Conservation (phyloP, 192 early-diverging fungal species). For the Coemansia sp. region DNA sequence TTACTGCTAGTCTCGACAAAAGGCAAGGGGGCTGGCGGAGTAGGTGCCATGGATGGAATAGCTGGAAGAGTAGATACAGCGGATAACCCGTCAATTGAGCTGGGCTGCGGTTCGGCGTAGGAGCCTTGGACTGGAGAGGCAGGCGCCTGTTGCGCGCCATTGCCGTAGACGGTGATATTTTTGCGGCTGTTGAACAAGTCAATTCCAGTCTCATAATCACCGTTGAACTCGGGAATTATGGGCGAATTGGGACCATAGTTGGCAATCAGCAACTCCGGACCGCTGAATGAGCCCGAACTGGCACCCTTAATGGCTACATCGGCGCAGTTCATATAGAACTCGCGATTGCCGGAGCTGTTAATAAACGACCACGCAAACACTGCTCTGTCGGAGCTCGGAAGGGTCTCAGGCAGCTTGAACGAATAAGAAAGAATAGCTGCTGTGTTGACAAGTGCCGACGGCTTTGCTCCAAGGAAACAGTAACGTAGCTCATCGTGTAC, state of each 20-base stretch:
- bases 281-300: slow-evolving; percentile 17
- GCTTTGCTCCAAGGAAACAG: slow-evolving; percentile 54
- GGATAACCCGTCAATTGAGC: no score
- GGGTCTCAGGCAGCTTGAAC: slow-evolving; percentile 56
- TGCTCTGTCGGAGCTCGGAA: slow-evolving; percentile 54
- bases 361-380: slow-evolving; percentile 69
- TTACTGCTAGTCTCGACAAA: not conserved
- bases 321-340: slow-evolving; percentile 68
- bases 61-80: not conserved
- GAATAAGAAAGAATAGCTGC: slow-evolving; percentile 28
- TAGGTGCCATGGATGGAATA: not conserved
- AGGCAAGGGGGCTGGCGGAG: not conserved
- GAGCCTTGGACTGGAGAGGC: not conserved
- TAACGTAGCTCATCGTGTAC: slow-evolving; percentile 60
- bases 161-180: slow-evolving; percentile 49
- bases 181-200: slow-evolving; percentile 47
- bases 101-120: not conserved
- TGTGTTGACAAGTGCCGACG: slow-evolving; percentile 37
- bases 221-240: slow-evolving; percentile 55
- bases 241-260: slow-evolving; percentile 58
- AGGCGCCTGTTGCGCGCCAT: slow-evolving; percentile 4
- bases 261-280: slow-evolving; percentile 53
- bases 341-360: slow-evolving; percentile 69
- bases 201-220: slow-evolving; percentile 52
- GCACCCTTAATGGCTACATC: slow-evolving; percentile 58